Evolutionary conservation across 2,329 filamentous ascomycete genomes (phyloP).

Genomic region (Penicillium polonicum): DNA sequence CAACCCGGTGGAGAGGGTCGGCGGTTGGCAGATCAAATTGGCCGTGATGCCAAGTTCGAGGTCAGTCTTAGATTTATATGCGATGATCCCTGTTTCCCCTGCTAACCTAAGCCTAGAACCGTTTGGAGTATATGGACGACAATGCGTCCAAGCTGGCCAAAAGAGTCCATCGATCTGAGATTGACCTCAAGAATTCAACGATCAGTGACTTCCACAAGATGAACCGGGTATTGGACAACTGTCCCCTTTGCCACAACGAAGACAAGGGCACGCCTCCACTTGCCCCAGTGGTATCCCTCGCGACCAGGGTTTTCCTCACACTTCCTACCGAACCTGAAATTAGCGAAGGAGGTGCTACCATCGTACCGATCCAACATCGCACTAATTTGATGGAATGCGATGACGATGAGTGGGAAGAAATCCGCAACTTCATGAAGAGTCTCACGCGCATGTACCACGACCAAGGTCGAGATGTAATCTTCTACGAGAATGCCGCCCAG

Average conservation of each 20-base stretch:
- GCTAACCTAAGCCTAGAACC: slow-evolving; percentile 51
- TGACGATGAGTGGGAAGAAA: slow-evolving; percentile 98
- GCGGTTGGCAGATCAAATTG: slow-evolving; percentile 85
- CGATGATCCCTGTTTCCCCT: not conserved
- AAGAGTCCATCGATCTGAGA: slow-evolving; percentile 81
- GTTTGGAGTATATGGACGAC: slow-evolving; percentile 96
- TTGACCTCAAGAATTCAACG: slow-evolving; percentile 82
- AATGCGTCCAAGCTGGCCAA: slow-evolving; percentile 88
- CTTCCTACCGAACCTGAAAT: slow-evolving; percentile 87
- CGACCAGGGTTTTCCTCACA: slow-evolving; percentile 81
- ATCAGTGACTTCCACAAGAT: slow-evolving; percentile 88
- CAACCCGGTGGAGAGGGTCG: slow-evolving; percentile 76
- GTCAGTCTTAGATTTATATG: slow-evolving; percentile 37
- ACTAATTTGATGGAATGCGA: slow-evolving; percentile 95
- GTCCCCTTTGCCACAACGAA: slow-evolving; percentile 90
- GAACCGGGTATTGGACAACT: slow-evolving; percentile 79
- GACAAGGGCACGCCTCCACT: slow-evolving; percentile 73
- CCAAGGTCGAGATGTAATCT: slow-evolving; percentile 86
- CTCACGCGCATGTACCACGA: slow-evolving; percentile 92
- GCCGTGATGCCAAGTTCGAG: slow-evolving; percentile 86
- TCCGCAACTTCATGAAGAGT: slow-evolving; percentile 98
- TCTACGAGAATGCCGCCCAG: slow-evolving; percentile 93
- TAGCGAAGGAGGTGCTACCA: slow-evolving; percentile 76
- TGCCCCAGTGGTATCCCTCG: slow-evolving; percentile 83
- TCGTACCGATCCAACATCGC: slow-evolving; percentile 83